Conservation (phyloP, 2,329 filamentous ascomycete genomes). For the Amylocarpus encephaloides region DNA sequence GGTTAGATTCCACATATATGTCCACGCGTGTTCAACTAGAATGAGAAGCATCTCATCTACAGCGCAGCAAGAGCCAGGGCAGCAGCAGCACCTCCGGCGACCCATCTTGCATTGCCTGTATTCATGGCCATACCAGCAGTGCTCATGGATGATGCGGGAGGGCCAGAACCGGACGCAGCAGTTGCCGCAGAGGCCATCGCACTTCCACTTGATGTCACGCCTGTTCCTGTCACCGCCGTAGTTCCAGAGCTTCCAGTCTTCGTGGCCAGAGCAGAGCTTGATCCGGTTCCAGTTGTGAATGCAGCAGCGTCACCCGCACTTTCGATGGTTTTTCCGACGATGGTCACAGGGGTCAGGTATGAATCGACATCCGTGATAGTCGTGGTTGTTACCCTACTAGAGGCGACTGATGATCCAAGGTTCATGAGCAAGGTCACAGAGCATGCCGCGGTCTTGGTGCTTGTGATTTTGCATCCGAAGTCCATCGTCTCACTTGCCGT, state of each 20-base stretch:
- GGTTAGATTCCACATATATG: not conserved
- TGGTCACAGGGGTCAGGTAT: constrained; percentile 14
- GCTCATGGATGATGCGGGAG: constrained; percentile 4
- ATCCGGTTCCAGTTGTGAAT: constrained; percentile 1
- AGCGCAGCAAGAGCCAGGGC: constrained; percentile 26
- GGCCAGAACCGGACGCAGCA: constrained; percentile 1
- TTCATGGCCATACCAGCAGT: constrained; percentile 22
- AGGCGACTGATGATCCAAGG: not conserved
- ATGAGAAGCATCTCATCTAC: not conserved
- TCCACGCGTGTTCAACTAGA: not conserved
- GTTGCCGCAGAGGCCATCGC: not conserved
- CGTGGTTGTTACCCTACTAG: constrained; percentile 3
- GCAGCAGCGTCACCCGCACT: constrained; percentile 6
- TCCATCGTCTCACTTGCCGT: not conserved
- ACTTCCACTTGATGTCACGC: not conserved
- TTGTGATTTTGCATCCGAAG: constrained; percentile 15
- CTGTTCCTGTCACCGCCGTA: not conserved
- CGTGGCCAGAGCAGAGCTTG: not conserved
- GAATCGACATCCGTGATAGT: not conserved
- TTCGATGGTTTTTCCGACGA: constrained; percentile 16
- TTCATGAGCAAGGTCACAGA: not conserved
- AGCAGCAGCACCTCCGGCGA: constrained; percentile 21
- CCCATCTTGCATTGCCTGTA: constrained; percentile 23
- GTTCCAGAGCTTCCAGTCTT: not conserved
- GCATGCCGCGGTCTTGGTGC: constrained; percentile 13